Base-by-base conservation (phyloP, 2,329 filamentous ascomycete genomes). In the Trichoderma brevicompactum region DNA sequence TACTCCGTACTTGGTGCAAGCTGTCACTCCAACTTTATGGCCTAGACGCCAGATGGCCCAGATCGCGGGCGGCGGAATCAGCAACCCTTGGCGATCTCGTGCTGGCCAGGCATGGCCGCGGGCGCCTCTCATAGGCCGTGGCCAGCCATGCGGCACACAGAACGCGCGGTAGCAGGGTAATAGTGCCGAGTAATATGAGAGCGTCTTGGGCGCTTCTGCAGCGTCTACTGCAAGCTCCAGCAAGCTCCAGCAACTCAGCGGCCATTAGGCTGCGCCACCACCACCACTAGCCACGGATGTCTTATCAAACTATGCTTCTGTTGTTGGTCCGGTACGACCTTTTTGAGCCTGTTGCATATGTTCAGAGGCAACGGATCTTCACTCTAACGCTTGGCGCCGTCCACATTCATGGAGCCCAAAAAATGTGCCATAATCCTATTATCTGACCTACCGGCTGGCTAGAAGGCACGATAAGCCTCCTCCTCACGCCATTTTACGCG, bases 301-400 rank as follows among this genome's bases (percentile, higher is more conserved):
- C 58, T 62, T 50, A 62, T 53, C 58, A 50, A 48, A 38, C 44
- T 34, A 17, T 60, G 56, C 48, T 43, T 40, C 19, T 54, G 60
- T 44, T 34, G 40, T 28, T 44, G 44, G 56, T 40, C 43, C 17
- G 36, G 52, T 36, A 10, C 52, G 36, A 23, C 60, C 60, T 40
- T 12, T 54, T 63, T 28, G 40, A 63, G 60, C 60, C 60, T 63
- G 49, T 43, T 63, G 60, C 60, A 63, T 63, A 54, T 46, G 60
- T 53, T 17, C 49, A 63, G 60, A 46, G 40, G 60, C 60, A 38
- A 36, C 49, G 49, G 60, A 63, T 63, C 60, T 46, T 40, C 38
- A 53, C 49, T 46, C 49, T 53, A 46, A 63, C 41, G 40, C 60
- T 63, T 63, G 60, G 60, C 60, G 41, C 41, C 17, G 40, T 63